Evolutionary conservation across 345 rosid genomes (phyloP).

Genomic region (Arabis alpina): DNA sequence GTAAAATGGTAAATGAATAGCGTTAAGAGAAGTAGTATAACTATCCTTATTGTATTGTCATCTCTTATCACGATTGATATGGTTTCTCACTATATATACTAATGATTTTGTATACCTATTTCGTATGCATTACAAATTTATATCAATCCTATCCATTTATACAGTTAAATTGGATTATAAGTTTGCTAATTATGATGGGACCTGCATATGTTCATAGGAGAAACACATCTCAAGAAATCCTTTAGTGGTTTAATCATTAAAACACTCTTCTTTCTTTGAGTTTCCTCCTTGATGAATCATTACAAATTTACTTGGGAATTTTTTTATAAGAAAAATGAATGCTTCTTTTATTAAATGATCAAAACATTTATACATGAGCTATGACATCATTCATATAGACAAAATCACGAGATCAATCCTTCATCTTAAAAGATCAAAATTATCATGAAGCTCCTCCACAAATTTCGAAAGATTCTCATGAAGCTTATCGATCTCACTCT

Average conservation of each 20-base stretch:
- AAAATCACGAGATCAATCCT: conserved; percentile 31
- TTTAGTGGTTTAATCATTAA: conserved; percentile 41
- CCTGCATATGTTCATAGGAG: conserved; percentile 36
- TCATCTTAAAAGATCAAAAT: neutral
- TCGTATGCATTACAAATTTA: too few relatives aligned
- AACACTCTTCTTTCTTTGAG: conserved; percentile 28
- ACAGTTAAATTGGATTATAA: conserved; percentile 23
- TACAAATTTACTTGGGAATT: conserved; percentile 29
- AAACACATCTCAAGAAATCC: conserved; percentile 42
- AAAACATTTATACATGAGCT: conserved; percentile 44
- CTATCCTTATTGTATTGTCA: too few relatives aligned
- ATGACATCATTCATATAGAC: conserved; percentile 49
- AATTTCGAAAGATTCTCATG: conserved; percentile 70
- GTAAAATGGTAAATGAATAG: too few relatives aligned
- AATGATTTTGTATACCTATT: too few relatives aligned
- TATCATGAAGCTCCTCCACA: conserved; percentile 73
- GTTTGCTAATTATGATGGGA: conserved; percentile 31
- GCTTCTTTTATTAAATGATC: conserved; percentile 12
- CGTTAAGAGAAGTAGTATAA: too few relatives aligned
- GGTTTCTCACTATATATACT: too few relatives aligned
- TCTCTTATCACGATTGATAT: too few relatives aligned
- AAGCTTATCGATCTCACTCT: conserved; percentile 58
- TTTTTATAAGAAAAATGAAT: conserved; percentile 11
- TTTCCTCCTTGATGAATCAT: conserved; percentile 38
- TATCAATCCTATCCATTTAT: neutral